Conservation (phyloP, 441 rosid species). For the Populus hybrid region DNA sequence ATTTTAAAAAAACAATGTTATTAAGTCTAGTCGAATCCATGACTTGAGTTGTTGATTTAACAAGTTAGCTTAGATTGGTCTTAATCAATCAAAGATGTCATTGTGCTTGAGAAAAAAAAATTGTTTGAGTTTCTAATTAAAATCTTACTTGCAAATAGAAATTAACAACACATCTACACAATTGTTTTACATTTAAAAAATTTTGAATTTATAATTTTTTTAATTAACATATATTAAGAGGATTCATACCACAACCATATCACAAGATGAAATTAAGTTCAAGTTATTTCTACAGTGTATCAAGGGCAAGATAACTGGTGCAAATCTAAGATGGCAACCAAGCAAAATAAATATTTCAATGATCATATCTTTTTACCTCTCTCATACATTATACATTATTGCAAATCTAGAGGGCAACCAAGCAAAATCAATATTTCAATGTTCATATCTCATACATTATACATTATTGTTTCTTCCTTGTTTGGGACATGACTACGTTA, state of each 20-base stretch:
- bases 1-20: too few species aligned
- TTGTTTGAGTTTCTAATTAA: too few species aligned
- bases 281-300: background rate
- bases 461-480: conserved; percentile 26
- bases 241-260: background rate
- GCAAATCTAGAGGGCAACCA: background rate
- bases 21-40: too few species aligned
- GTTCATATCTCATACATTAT: conserved; percentile 7
- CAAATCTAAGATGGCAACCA: background rate
- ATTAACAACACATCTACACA: too few species aligned
- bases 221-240: background rate
- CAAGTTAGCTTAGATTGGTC: too few species aligned
- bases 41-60: too few species aligned
- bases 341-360: background rate
- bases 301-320: background rate
- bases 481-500: conserved; percentile 36
- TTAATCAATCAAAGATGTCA: too few species aligned
- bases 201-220: too few species aligned
- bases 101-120: too few species aligned
- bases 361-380: background rate
- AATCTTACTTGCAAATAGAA: too few species aligned
- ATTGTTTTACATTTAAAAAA: too few species aligned
- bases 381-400: background rate
- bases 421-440: background rate
- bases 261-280: background rate